A percentile compares a stretch with the other conserved stretches of the same genome.
Conservation (phyloP, 2,329 filamentous ascomycete species). For the Fonsecaea pedrosoi region DNA sequence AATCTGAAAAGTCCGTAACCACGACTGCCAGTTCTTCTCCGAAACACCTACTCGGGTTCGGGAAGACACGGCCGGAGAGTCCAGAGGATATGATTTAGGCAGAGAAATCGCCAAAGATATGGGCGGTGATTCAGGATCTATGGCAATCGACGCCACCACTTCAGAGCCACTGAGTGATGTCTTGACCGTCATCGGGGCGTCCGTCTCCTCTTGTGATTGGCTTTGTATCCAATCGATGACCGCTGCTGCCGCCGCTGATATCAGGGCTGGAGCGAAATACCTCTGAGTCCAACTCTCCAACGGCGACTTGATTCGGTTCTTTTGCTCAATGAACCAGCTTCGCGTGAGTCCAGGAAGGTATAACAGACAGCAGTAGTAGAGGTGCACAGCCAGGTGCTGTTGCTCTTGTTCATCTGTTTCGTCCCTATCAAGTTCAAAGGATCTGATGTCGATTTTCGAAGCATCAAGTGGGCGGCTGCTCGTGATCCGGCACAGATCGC, state of each 20-base stretch:
- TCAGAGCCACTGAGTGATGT: conserved; percentile 75
- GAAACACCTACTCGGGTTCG: conserved; percentile 84
- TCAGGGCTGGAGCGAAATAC: conserved; percentile 59
- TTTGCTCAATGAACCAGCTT: conserved; percentile 81
- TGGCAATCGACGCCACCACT: conserved; percentile 80
- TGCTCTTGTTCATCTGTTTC: conserved; percentile 69
- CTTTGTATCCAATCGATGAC: conserved; percentile 52
- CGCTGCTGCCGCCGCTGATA: conserved; percentile 48
- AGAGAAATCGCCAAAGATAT: conserved; percentile 83
- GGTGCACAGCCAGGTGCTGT: conserved; percentile 81
- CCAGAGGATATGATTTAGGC: conserved; percentile 81
- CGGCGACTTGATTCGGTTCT: conserved; percentile 76
- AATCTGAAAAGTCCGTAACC: conserved; percentile 86
- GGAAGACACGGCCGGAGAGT: conserved; percentile 75
- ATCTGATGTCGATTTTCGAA: conserved; percentile 72
- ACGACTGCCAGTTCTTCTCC: conserved; percentile 90
- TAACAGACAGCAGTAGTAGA: conserved; percentile 82
- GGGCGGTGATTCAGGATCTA: conserved; percentile 84
- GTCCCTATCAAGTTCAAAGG: conserved; percentile 66
- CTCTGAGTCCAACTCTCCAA: conserved; percentile 86
- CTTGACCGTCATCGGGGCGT: conserved; percentile 67
- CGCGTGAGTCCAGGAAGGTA: conserved; percentile 80
- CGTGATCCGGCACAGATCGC: conserved; percentile 82
- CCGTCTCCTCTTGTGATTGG: conserved; percentile 57
- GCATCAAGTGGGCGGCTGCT: conserved; percentile 73